Percentiles rank a stretch among this genome's conserved stretches.
These are phyloP conservation scores for Brachypodium distachyon DNA, from an alignment of 202 grass and related monocot genomes.

Conservation along the genomic window DNA sequence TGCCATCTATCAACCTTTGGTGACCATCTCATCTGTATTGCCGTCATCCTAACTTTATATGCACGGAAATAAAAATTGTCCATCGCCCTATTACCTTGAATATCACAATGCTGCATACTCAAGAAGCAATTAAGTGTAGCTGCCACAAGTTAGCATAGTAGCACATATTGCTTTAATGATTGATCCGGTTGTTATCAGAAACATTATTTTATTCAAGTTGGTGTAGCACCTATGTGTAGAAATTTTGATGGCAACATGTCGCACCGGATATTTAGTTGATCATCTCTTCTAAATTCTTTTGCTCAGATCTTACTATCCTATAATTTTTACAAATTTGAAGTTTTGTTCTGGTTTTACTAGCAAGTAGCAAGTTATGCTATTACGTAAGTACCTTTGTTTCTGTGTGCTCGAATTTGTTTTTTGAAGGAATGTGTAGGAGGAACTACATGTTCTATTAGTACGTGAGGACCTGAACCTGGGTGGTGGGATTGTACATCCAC, in stretches of 20 bases:
- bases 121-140: not conserved
- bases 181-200: not conserved
- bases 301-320: not conserved
- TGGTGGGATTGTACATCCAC: too few species aligned
- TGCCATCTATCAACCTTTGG: conserved; percentile 33
- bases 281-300: not conserved
- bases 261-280: not conserved
- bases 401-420: too few species aligned
- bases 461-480: too few species aligned
- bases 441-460: too few species aligned
- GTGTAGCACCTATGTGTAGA: not conserved
- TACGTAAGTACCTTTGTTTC: not conserved
- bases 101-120: not conserved
- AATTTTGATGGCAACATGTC: not conserved
- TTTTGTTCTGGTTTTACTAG: not conserved
- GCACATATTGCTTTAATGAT: not conserved
- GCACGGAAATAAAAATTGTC: not conserved
- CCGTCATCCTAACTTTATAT: not conserved
- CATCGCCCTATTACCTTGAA: not conserved
- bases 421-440: too few species aligned
- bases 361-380: not conserved
- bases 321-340: not conserved
- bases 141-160: not conserved
- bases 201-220: not conserved
- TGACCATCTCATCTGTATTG: not conserved